Evolutionary conservation across 1,284 basidiomycete species (phyloP), one percentile per base, ranked within the genome.

Genomic region (Psilocybe mexicana): DNA sequence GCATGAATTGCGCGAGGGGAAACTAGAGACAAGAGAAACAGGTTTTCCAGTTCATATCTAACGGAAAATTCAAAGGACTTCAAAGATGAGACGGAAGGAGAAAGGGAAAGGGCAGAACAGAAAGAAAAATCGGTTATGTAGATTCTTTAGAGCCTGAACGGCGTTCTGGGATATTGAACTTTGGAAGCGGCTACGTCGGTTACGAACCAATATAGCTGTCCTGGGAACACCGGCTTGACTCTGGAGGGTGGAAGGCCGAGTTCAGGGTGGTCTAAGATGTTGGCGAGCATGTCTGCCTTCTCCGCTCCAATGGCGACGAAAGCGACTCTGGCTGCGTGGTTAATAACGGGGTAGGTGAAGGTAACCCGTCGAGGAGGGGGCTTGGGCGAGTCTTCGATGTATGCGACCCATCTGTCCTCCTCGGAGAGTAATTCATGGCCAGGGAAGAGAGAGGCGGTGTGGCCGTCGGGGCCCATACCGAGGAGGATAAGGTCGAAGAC

Each of bases 401-500:
- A 92, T 0, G 96, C 96, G 12, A 99, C 92, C 96, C 96, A 99
- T 55, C 93, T 83, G 70, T 93, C 92, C 58, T 83, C 85, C 76
- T 98, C 96, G 25, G 78, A 69, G 38, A 99, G 83, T 43, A 98
- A 83, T 55, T 84, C 83, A 72, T 98, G 96, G 3, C 84, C 90
- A 14, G 96, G 95, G 84, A 99, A 99, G 62, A 99, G 87, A 11
- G 92, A 95, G 65, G 91, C 94, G 25, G 96, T 98, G 80, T 99
- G 97, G 24, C 96, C 96, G 71, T 98, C 96, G 4, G 92, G 89
- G 23, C 95, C 95, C 83, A 94, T 88, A 52, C 95, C 95, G 53
- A 98, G 87, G 45, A 98, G 85, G 75, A 97, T 91, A 68, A 98
- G 85, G 73, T 98, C 95, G 72, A 98, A 97, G 46, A 95, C 82